Evolutionary conservation across 495 filamentous ascomycete genomes (phyloP), one percentile per base, ranked within the genome.

Genomic region (Niebla homalea): DNA sequence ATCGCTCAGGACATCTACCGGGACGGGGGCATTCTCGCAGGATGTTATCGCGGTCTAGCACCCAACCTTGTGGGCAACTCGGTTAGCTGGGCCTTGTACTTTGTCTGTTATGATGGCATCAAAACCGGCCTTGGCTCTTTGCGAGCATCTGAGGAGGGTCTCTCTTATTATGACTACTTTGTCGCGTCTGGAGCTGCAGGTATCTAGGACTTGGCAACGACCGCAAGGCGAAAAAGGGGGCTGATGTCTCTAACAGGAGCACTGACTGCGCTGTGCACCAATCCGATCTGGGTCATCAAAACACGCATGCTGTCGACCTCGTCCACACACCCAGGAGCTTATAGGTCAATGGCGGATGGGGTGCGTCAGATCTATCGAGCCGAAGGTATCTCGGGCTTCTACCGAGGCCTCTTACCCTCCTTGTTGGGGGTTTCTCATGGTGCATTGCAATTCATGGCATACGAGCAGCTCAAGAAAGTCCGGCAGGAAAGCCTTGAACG

Each of bases 201-300:
- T 75, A n/a, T n/a, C n/a, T n/a, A 66, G 37, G 57, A 32, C 18
- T 41, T 36, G 16, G 4, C 7, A n/a, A 26, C 12, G 23, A 26
- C 14, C 41, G 42, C 21, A 43, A 2, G n/a, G 26, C 23, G 21
- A 18, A 36, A 19, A 38, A 29, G 29, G 20, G 10, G 15, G 23
- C n/a, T 36, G 18, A 45, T 45, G 20, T 16, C 16, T 7, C 12
- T 32, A 8, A 21, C 44, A 78, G 80, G 80, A n/a, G 61, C 73
- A 26, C 58, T 84, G 18, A 90, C 87, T 5, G 83, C 87, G 35
- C 62, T 89, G 22, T 69, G 85, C 53, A 97, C 93, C 43, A 99
- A 99, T 62, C 92, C 92, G 4, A 84, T 99, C 60, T 99, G 92
- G 92, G 92, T 99, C 5, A 77, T 99, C 62, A 97, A 97, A 65